phyloP scores from a whole-genome alignment of 257 asterid genomes.

The Jasminum sambac region DNA sequence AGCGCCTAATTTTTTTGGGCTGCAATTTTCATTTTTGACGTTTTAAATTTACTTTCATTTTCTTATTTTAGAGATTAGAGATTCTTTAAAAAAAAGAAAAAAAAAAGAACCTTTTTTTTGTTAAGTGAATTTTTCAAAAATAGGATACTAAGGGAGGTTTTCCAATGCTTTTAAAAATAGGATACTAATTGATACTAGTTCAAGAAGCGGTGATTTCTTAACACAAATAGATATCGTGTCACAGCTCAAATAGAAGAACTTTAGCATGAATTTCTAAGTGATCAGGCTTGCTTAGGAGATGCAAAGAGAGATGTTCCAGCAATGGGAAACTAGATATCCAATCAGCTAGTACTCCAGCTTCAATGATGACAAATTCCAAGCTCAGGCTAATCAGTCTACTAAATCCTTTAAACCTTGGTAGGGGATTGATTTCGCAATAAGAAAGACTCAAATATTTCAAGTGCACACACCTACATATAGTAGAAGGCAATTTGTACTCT shows the following conservation, averaged over 20 bases:
- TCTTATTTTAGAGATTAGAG: too few species aligned
- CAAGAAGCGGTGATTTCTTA: not conserved
- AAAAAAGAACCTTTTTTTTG: too few species aligned
- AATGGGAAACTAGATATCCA: not conserved
- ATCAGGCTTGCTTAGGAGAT: not conserved
- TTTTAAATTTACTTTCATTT: too few species aligned
- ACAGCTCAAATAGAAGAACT: not conserved
- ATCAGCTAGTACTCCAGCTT: not conserved
- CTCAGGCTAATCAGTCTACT: not conserved
- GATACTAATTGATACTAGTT: too few species aligned
- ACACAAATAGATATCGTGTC: not conserved
- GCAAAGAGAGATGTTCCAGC: not conserved
- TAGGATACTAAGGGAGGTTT: too few species aligned
- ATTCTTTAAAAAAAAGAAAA: too few species aligned
- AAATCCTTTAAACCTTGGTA: conserved; percentile 3
- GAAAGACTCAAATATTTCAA: not conserved
- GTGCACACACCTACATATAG: not conserved
- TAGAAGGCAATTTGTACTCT: not conserved
- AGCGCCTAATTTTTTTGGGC: too few species aligned
- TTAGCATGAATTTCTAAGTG: not conserved
- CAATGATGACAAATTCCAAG: not conserved
- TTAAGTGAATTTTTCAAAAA: too few species aligned
- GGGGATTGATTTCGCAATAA: conserved; percentile 4
- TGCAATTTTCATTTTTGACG: too few species aligned
- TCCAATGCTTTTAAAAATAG: too few species aligned